Base-by-base conservation (phyloP, 352 stramenopile genomes). In the Phytophthora tubulina region DNA sequence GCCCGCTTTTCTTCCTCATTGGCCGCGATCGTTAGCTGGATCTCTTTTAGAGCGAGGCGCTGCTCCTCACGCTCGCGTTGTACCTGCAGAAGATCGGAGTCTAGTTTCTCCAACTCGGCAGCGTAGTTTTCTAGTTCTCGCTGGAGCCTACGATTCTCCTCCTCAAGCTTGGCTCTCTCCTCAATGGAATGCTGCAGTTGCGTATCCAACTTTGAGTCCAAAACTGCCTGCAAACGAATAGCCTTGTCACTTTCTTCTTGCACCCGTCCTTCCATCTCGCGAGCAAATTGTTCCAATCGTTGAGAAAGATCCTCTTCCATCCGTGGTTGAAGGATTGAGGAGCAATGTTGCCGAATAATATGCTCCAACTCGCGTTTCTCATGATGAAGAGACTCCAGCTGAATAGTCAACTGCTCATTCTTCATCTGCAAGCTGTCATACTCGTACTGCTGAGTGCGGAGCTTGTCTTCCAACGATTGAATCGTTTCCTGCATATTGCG, bases 61-160 rank as follows among this genome's bases (percentile, higher is more conserved):
- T 89, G 79, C 30, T 86, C 82, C 51, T 89, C 72, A 13, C 81
- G 79, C 60, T 91, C 85, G 32, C 78, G 69, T 31, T 88, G 79
- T 33, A 60, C 51, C 36, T 67, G 66, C 30, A 82, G 54, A 30
- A 90, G 39, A 30, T 86, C 78, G 4, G 61, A 55, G 45, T 84
- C 67, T 14, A 83, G 33, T 30, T 73, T 69, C 33, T 80, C 64
- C 17, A 72, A 67, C 11, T 76, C 54, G 0, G 36, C 41, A 51
- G 73, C 63, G n/a, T 75, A 60, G 36, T 60, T 50, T 32, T 75
- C 56, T 10, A 84, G 45, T 58, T 81, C 45, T 49, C 63, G 70
- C 30, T 76, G 49, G 31, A 86, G 53, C 10, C 65, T 64, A 31
- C 39, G 30, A 13, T 75, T 77, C 4, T 75, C 67, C 44, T 82